Conservation (phyloP, 116 monocot species). For the Posidonia oceanica region DNA sequence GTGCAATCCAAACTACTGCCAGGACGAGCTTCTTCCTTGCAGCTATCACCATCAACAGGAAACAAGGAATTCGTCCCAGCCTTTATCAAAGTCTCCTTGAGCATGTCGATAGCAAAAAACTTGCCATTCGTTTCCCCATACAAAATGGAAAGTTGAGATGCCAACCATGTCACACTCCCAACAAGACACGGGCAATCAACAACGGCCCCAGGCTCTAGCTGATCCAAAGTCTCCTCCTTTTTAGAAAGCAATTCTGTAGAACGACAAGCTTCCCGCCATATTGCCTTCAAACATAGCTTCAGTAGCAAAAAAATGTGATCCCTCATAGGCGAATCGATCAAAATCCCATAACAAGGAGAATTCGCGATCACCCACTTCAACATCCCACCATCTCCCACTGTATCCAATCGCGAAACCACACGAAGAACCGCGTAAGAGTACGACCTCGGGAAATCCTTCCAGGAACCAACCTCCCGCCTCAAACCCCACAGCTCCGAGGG, state of each 20-base stretch:
- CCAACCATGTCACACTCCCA: slow-evolving; percentile 51
- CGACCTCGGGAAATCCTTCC: slow-evolving; percentile 34
- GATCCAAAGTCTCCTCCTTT: slow-evolving; percentile 19
- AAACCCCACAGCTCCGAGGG: slow-evolving; percentile 68
- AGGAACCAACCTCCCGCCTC: slow-evolving; percentile 40
- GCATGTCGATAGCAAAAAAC: slow-evolving; percentile 40
- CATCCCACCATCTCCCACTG: slow-evolving; percentile 14
- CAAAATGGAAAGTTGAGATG: slow-evolving; percentile 53
- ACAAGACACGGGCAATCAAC: slow-evolving; percentile 50
- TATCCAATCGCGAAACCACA: slow-evolving; percentile 18
- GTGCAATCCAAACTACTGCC: not conserved
- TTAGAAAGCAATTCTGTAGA: slow-evolving; percentile 16
- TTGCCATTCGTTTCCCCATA: slow-evolving; percentile 61
- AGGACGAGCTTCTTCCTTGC: not conserved
- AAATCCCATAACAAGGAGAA: slow-evolving; percentile 49
- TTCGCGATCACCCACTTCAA: slow-evolving; percentile 56
- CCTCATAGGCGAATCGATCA: slow-evolving; percentile 51
- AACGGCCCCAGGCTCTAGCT: not conserved
- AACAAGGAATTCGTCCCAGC: slow-evolving; percentile 39
- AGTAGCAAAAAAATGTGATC: slow-evolving; percentile 66
- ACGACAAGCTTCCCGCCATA: slow-evolving; percentile 33
- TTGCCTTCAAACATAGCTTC: slow-evolving; percentile 62
- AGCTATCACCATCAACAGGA: not conserved
- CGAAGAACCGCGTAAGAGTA: slow-evolving; percentile 40
- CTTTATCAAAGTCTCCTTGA: slow-evolving; percentile 48